Evolutionary conservation across 1,139 yeast genomes (phyloP).

Genomic region (Geotrichum bryndzae): DNA sequence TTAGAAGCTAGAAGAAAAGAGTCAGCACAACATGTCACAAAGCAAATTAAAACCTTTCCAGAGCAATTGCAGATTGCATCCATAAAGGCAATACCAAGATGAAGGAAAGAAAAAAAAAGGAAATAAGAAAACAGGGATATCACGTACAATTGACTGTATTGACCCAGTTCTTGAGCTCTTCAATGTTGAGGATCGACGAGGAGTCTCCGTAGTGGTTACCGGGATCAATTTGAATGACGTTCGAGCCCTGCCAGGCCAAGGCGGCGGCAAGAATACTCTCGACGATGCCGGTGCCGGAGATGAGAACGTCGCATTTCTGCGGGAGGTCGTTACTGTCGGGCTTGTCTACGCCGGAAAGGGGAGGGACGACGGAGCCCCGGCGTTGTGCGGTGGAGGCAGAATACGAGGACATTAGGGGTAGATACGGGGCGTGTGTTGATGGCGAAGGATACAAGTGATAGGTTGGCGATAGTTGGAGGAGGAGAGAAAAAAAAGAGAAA

Average conservation of each 20-base stretch:
- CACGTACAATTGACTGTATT: conserved; percentile 43
- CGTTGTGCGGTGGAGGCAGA: conserved; percentile 40
- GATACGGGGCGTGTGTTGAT: not conserved
- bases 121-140: not conserved
- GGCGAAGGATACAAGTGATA: not conserved
- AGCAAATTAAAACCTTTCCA: not conserved
- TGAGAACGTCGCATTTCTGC: conserved; percentile 66
- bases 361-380: conserved; percentile 76
- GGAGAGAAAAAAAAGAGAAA: conserved; percentile 4
- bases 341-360: conserved; percentile 67
- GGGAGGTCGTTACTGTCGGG: conserved; percentile 40
- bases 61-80: not conserved
- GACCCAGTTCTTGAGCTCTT: conserved; percentile 80
- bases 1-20: conserved; percentile 4
- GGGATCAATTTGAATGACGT: conserved; percentile 80
- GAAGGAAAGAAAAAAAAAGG: not conserved
- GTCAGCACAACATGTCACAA: not conserved
- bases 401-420: conserved; percentile 34
- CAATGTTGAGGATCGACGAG: conserved; percentile 77
- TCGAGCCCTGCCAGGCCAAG: conserved; percentile 92
- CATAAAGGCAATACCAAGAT: not conserved
- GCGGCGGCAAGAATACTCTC: conserved; percentile 92
- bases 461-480: not conserved
- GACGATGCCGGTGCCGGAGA: conserved; percentile 86
- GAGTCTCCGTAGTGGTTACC: conserved; percentile 84